Evolutionary conservation across 805 yeast genomes (phyloP), one percentile per base, ranked within the genome.

Genomic region (Candida sphagnicola): DNA sequence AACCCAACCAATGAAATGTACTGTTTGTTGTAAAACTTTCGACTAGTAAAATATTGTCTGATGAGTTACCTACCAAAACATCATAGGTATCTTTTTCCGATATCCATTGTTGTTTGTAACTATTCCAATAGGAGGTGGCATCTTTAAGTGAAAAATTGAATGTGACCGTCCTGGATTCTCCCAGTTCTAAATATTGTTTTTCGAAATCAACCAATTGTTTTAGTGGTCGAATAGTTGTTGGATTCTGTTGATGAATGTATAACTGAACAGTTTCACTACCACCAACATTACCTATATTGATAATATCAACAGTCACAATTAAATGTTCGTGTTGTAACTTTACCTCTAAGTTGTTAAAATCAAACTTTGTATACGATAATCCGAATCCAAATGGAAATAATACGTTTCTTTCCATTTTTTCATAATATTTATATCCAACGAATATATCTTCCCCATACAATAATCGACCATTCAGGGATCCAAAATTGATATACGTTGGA

Each of bases 361-460:
- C 60, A 49, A 78, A 80, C 0, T 66, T 46, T 15, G 84, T 72
- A 61, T 78, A 80, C 1, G 85, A 78, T 44, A 79, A 65, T 34
- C 85, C 85, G 48, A 56, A 67, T 4, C 85, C 85, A 56, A 80
- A 81, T 31, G 84, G 80, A 64, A 71, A 80, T 35, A 72, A 61
- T 4, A 75, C 78, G 18, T 65, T 65, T 30, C 56, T 59, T 44
- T 71, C 66, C 26, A 62, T 52, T 55, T 73, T 74, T 49, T 80
- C 85, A 56, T 76, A 81, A 61, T 60, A 77, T 42, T 78, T 63
- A 62, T 80, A 79, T 15, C 85, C 86, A 37, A 80, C 75, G 53
- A 67, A 80, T 33, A 80, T 74, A 50, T 79, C 84, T 54, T 81
- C 87, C 42, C 85, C 84, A 48, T 80, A 81, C 39, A 73, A 49